Percentiles rank a stretch among this genome's conserved stretches.
Conservation (phyloP, 768 basidiomycete species). For the Coprinopsis sp. region DNA sequence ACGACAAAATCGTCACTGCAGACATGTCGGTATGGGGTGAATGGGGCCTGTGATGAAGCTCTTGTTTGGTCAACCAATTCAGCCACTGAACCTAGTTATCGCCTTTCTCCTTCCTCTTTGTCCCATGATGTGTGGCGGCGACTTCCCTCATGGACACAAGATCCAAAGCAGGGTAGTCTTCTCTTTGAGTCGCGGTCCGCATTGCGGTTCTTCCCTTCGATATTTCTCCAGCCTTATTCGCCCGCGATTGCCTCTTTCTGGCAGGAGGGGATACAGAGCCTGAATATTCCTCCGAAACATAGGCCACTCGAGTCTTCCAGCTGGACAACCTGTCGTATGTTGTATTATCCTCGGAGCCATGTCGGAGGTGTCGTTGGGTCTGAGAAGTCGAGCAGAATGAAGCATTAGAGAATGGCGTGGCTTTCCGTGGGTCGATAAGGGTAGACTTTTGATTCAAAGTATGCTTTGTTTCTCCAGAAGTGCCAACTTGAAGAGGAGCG, state of each 20-base stretch:
- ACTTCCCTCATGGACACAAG: neutral
- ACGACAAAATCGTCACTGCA: too few species aligned
- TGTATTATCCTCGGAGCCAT: neutral
- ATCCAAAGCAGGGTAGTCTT: constrained; percentile 1
- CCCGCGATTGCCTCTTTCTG: too few species aligned
- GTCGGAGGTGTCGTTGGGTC: neutral
- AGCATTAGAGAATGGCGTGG: neutral
- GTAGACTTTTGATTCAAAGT: neutral
- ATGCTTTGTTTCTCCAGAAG: too few species aligned
- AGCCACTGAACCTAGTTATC: too few species aligned
- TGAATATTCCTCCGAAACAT: too few species aligned
- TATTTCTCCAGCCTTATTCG: too few species aligned
- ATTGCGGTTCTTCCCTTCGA: too few species aligned
- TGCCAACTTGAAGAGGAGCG: neutral
- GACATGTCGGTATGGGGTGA: neutral
- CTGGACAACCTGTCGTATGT: neutral
- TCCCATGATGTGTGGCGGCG: neutral
- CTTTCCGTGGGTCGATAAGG: constrained; percentile 4
- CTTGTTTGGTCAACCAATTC: too few species aligned
- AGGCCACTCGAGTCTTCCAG: neutral
- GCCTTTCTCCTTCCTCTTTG: neutral
- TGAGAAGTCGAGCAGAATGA: constrained; percentile 4
- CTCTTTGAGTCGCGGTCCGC: too few species aligned
- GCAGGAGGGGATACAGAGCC: too few species aligned
- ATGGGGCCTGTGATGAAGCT: too few species aligned